Conservation (phyloP, 169 alveolate genomes). For the Plasmodium billcollinsi region DNA sequence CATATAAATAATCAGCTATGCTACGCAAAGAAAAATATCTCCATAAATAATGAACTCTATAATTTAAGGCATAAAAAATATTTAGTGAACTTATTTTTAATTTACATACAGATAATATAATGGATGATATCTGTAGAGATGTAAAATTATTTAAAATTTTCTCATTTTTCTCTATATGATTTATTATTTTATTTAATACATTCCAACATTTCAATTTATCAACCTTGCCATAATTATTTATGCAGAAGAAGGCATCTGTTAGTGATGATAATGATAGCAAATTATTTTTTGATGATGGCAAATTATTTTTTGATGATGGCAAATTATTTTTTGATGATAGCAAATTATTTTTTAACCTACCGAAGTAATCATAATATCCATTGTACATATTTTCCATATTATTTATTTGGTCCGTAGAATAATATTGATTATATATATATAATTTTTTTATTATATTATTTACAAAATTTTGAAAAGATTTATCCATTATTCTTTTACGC, state of each 20-base stretch:
- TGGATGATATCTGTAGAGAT: conserved; percentile 43
- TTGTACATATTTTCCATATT: background rate
- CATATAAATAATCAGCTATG: conserved; percentile 59
- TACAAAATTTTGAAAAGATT: background rate
- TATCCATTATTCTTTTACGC: background rate
- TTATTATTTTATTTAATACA: background rate
- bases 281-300: too few species aligned
- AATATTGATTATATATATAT: background rate
- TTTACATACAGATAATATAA: conserved; percentile 37
- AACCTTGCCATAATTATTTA: background rate
- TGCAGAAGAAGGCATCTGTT: background rate
- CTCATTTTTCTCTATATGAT: conserved; percentile 12
- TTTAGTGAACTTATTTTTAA: conserved; percentile 28
- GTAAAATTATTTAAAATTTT: conserved; percentile 8
- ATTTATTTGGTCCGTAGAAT: background rate
- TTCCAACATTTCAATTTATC: background rate
- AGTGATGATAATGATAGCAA: background rate
- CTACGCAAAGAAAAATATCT: conserved; percentile 44
- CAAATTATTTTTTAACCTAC: too few species aligned
- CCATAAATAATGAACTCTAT: conserved; percentile 46
- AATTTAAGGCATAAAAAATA: conserved; percentile 32
- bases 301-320: too few species aligned
- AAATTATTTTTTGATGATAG: too few species aligned
- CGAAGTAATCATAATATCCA: too few species aligned
- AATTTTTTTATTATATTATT: background rate